These are phyloP conservation scores for Plasmodium gonderi DNA, from an alignment of 169 alveolate species.

Conservation along the genomic window DNA sequence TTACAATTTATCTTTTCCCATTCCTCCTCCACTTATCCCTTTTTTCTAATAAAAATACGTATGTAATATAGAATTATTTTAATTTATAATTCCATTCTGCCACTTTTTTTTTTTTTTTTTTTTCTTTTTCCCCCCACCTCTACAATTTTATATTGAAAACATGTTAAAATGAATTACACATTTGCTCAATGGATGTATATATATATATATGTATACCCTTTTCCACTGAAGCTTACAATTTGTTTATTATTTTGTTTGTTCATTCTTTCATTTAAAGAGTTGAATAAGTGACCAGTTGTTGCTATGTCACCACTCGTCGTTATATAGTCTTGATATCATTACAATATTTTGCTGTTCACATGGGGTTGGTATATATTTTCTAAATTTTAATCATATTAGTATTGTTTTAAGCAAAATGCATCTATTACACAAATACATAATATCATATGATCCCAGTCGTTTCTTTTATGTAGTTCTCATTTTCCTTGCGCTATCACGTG, in stretches of 20 bases:
- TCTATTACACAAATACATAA: constrained; percentile 39
- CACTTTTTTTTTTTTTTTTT: constrained; percentile 9
- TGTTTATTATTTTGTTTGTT: constrained; percentile 41
- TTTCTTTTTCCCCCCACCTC: background rate
- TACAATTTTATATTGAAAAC: constrained; percentile 57
- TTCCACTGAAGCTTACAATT: constrained; percentile 15
- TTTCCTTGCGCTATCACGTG: background rate
- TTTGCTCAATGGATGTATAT: constrained; percentile 60
- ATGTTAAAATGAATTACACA: constrained; percentile 73
- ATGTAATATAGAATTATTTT: constrained; percentile 63
- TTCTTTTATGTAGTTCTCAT: background rate
- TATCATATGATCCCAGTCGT: background rate
- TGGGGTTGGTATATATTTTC: constrained; percentile 32
- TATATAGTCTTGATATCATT: too few relatives aligned
- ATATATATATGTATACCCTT: constrained; percentile 27
- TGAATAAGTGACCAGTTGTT: constrained; percentile 8
- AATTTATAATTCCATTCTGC: background rate
- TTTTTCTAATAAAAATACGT: background rate
- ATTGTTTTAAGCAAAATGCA: constrained; percentile 15
- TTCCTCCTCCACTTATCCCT: background rate
- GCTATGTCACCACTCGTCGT: background rate
- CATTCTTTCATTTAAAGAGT: constrained; percentile 22
- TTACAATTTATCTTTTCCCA: background rate
- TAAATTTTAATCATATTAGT: constrained; percentile 23
- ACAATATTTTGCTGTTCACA: background rate